These are phyloP conservation scores for Starmerella floricola DNA, from an alignment of 805 yeast species.

Conservation along the genomic window DNA sequence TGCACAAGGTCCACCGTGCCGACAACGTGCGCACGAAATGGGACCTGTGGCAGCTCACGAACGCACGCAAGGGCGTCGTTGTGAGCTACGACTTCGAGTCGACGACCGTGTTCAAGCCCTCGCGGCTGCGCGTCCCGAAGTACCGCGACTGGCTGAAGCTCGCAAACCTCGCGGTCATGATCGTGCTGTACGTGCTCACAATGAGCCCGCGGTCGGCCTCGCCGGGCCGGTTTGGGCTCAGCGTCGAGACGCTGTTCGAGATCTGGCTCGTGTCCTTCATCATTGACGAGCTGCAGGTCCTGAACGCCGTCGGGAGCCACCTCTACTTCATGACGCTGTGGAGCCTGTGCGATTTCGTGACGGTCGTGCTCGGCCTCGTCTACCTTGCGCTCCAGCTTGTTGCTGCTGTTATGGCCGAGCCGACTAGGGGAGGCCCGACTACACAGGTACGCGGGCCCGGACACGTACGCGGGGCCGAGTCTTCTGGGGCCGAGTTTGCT, in stretches of 20 bases:
- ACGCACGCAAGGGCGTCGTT: slow-evolving; percentile 29
- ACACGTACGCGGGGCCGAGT: no score
- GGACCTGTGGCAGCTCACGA: slow-evolving; percentile 24
- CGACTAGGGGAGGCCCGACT: no score
- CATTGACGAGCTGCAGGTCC: slow-evolving; percentile 36
- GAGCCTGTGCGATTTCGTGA: slow-evolving; percentile 39
- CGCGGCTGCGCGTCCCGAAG: slow-evolving; percentile 32
- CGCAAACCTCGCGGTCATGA: slow-evolving; percentile 26
- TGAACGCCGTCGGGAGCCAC: slow-evolving; percentile 35
- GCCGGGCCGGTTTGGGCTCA: not conserved
- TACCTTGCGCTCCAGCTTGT: slow-evolving; percentile 23
- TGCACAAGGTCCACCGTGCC: slow-evolving; percentile 29
- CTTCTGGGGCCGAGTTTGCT: no score
- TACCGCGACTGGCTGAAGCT: slow-evolving; percentile 29
- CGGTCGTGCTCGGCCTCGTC: slow-evolving; percentile 32
- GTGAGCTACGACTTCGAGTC: slow-evolving; percentile 28
- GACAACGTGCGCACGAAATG: slow-evolving; percentile 18
- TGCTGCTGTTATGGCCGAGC: slow-evolving; percentile 12
- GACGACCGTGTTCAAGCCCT: slow-evolving; percentile 30
- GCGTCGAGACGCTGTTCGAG: slow-evolving; percentile 34
- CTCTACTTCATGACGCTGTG: slow-evolving; percentile 41
- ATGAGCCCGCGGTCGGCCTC: slow-evolving; percentile 15
- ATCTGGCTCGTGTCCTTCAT: slow-evolving; percentile 37
- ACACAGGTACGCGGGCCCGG: no score
- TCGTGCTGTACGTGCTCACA: slow-evolving; percentile 26